Conservation (phyloP, 352 stramenopile genomes). For the Phytophthora foliorum region DNA sequence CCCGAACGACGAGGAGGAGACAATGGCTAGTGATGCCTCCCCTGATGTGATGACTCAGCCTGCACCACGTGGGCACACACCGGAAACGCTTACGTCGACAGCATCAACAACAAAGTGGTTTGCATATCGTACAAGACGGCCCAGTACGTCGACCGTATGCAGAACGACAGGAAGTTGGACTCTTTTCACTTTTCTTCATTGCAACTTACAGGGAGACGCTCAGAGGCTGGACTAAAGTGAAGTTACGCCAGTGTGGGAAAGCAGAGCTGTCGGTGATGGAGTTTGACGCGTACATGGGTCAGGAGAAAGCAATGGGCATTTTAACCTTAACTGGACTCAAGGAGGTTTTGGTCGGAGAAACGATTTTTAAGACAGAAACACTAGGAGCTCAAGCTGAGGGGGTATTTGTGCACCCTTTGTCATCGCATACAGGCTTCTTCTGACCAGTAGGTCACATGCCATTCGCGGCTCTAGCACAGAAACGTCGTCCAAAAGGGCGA, state of each 20-base stretch:
- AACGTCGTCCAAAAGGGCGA: conserved; percentile 3
- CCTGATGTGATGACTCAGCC: no score
- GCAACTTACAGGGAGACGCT: not conserved
- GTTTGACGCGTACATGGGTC: no score
- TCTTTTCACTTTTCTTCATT: not conserved
- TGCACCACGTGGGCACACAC: no score
- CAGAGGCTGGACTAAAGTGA: not conserved
- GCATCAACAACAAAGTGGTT: not conserved
- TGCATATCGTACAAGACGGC: not conserved
- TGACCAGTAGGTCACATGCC: conserved; percentile 6
- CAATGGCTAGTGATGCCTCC: no score
- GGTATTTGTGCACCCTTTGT: not conserved
- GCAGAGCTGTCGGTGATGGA: no score
- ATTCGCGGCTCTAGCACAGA: conserved; percentile 7
- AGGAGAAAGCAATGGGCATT: no score
- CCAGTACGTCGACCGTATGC: not conserved
- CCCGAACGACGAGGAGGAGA: no score
- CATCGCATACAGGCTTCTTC: conserved; percentile 2
- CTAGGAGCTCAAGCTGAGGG: no score
- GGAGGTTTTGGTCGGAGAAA: no score
- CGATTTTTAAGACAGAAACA: no score
- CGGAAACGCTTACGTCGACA: not conserved
- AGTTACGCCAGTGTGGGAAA: no score
- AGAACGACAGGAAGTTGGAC: not conserved
- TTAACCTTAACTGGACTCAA: no score